Evolutionary conservation across 1,284 basidiomycete genomes (phyloP).

Genomic region (Polyporus tsugae): DNA sequence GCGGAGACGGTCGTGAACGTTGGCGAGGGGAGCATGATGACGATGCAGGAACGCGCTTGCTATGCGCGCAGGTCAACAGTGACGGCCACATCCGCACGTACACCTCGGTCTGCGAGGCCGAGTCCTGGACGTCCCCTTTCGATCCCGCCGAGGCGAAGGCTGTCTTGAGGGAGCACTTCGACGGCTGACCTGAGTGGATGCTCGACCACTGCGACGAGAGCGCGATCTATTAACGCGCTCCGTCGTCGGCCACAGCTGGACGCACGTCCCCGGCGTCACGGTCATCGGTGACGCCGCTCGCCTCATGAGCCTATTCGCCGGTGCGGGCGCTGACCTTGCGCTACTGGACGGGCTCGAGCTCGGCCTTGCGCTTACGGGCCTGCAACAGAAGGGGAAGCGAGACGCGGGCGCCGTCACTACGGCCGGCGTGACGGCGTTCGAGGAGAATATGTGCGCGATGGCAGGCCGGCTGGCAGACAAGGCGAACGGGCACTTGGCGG

Average conservation of each 20-base stretch:
- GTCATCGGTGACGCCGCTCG: conserved; percentile 57
- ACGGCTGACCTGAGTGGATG: conserved; percentile 23
- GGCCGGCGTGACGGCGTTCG: conserved; percentile 17
- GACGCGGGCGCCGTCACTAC: conserved; percentile 9
- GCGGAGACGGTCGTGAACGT: conserved; percentile 19
- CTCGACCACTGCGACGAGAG: conserved; percentile 22
- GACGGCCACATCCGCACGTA: conserved; percentile 25
- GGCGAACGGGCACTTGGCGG: not conserved
- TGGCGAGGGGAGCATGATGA: conserved; percentile 15
- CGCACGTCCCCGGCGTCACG: conserved; percentile 31
- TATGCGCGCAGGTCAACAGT: conserved; percentile 15
- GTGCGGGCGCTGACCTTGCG: conserved; percentile 53
- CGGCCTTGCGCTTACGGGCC: conserved; percentile 23
- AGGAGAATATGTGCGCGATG: conserved; percentile 11
- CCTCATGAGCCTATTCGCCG: conserved; percentile 54
- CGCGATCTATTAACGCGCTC: too few relatives aligned
- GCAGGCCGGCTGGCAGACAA: not conserved
- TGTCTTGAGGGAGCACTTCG: conserved; percentile 15
- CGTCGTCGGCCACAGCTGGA: too few relatives aligned
- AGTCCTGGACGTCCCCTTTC: conserved; percentile 12
- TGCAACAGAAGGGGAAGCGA: conserved; percentile 1
- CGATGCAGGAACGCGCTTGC: conserved; percentile 9
- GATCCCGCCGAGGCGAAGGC: conserved; percentile 18
- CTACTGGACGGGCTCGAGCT: conserved; percentile 44
- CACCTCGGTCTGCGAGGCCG: conserved; percentile 13